These are phyloP conservation scores for Alternaria triticina DNA, from an alignment of 2,329 filamentous ascomycete species.

Conservation along the genomic window DNA sequence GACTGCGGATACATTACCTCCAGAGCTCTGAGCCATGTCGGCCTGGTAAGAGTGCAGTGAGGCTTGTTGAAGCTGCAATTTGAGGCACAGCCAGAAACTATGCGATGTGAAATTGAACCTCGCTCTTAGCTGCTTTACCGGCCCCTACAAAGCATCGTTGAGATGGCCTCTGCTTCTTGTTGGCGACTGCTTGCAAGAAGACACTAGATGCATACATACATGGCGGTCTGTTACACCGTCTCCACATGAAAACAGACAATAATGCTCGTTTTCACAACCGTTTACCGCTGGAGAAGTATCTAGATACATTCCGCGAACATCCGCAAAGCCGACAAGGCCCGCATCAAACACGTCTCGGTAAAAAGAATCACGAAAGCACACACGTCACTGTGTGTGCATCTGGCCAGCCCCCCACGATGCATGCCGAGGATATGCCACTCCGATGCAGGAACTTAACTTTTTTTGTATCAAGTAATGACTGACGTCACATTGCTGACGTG, in stretches of 20 bases:
- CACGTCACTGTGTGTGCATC: conserved; percentile 5
- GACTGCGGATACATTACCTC: background rate
- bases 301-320: background rate
- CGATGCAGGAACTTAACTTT: conserved; percentile 2
- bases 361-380: background rate
- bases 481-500: conserved; percentile 24
- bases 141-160: background rate
- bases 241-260: background rate
- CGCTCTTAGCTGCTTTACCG: background rate
- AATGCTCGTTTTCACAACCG: background rate
- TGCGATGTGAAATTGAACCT: background rate
- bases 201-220: background rate
- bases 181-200: background rate
- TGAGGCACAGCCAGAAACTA: background rate
- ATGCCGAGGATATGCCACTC: background rate
- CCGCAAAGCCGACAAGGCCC: background rate
- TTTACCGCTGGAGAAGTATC: background rate
- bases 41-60: background rate
- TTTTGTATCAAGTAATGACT: conserved; percentile 11
- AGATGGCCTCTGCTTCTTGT: background rate
- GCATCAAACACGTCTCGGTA: background rate
- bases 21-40: background rate
- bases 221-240: background rate
- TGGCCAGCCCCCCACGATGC: background rate
- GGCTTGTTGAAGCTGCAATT: background rate